Evolutionary conservation across 352 stramenopile species (phyloP), one percentile per base, ranked within the genome.

Genomic region (Peronospora destructor): DNA sequence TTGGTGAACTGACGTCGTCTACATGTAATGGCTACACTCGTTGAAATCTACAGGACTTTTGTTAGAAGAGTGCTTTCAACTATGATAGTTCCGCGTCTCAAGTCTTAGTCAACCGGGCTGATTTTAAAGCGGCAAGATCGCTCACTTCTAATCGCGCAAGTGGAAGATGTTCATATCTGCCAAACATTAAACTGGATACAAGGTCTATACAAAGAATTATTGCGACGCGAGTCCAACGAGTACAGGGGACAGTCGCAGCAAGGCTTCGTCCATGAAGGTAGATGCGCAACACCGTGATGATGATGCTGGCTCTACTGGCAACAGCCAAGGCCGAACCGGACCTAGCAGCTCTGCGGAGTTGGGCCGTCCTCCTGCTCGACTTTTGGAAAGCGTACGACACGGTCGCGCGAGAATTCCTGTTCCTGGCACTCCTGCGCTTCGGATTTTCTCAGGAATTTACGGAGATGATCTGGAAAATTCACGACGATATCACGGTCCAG

Each of bases 171-270:
- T n/a, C n/a, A n/a, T n/a, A n/a, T n/a, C n/a, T n/a, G n/a, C n/a
- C n/a, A n/a, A n/a, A n/a, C n/a, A n/a, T 21, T 21, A 43, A 28
- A 43, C 37, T 6, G 9, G 42, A 4, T 49, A 39, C 26, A 49
- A 49, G 12, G 29, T 29, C n/a, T 38, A 30, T 7, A n/a, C 19
- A 29, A 29, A 39, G n/a, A 19, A 17, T 49, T 6, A 38, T 49
- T 7, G 42, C 42, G 0, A 49, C 26, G 9, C 3, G 42, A 4
- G 3, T 30, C 8, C 6, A 39, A 39, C 6, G 17, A 6, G 6
- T 16, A 3, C 28, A 12, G 9, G 28, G 42, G 12, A 40, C 2
- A 49, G 1, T 49, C 17, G 1, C 42, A 40, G 12, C 29, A 40
- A 19, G 29, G 30, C 0, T 38, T 49, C 25, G n/a, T 47, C 2